A percentile compares a stretch with the other conserved stretches of the same genome.
Evolutionary conservation across 176 grass and related monocot species (phyloP).

Genomic region (Luzula sylvatica): DNA sequence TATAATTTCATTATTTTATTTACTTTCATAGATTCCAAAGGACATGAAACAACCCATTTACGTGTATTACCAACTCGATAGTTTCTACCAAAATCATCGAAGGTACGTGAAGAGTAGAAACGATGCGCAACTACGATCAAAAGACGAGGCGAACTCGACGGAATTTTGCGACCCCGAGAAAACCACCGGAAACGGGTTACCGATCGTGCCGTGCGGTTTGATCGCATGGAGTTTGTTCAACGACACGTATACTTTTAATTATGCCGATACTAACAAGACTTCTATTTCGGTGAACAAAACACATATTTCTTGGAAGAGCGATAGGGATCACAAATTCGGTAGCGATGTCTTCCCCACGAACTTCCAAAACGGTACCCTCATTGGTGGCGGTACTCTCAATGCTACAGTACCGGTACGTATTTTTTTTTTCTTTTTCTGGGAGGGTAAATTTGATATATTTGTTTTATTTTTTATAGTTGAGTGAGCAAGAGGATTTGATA

Average conservation of each 20-base stretch:
- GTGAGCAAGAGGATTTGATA: conserved; percentile 75
- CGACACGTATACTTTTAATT: conserved; percentile 75
- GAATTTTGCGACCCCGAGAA: conserved; percentile 65
- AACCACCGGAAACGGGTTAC: conserved; percentile 33
- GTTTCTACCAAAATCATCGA: conserved; percentile 99
- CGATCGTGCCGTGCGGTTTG: conserved; percentile 86
- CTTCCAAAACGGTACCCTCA: conserved; percentile 78
- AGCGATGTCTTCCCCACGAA: conserved; percentile 80
- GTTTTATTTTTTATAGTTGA: conserved; percentile 41
- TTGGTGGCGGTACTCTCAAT: conserved; percentile 50
- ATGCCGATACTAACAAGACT: conserved; percentile 35
- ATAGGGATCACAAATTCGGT: conserved; percentile 93
- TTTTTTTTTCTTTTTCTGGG: conserved; percentile 11
- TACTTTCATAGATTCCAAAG: conserved; percentile 56
- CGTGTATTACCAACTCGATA: conserved; percentile 95
- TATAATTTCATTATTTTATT: neutral
- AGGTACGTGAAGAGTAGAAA: conserved; percentile 99
- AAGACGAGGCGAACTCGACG: conserved; percentile 35
- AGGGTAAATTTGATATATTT: neutral
- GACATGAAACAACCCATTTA: conserved; percentile 80
- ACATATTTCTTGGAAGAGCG: conserved; percentile 95
- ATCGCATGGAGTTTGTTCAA: conserved; percentile 99
- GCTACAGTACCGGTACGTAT: conserved; percentile 35
- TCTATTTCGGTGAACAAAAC: conserved; percentile 55
- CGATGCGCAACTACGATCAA: conserved; percentile 56